Conservation (phyloP, 1,139 yeast genomes). For the Debaryomyces coudertii region DNA sequence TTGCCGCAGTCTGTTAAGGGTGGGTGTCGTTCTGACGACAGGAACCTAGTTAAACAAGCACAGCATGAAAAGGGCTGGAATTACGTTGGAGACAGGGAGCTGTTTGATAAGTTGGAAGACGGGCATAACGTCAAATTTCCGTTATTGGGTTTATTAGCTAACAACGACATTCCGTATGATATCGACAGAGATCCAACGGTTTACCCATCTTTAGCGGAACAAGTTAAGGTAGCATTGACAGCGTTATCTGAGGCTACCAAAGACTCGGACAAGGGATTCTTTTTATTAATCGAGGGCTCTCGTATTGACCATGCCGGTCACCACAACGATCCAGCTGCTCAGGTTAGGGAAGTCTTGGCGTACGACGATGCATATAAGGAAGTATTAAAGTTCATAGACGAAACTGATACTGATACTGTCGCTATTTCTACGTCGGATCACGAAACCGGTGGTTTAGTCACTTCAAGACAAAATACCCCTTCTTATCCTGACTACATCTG, state of each 20-base stretch:
- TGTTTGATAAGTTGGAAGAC: conserved; percentile 53
- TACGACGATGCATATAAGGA: conserved; percentile 76
- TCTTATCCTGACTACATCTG: conserved; percentile 60
- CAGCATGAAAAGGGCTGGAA: conserved; percentile 58
- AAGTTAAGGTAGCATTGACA: conserved; percentile 67
- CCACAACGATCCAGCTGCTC: conserved; percentile 86
- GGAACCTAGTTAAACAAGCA: conserved; percentile 67
- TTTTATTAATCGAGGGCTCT: conserved; percentile 81
- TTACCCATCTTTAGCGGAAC: conserved; percentile 76
- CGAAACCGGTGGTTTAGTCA: conserved; percentile 83
- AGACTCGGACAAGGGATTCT: conserved; percentile 76
- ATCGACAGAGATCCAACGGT: conserved; percentile 62
- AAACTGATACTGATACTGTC: conserved; percentile 68
- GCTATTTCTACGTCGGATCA: conserved; percentile 84
- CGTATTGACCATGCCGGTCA: conserved; percentile 94
- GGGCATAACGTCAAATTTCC: conserved; percentile 72
- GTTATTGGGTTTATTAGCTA: conserved; percentile 69
- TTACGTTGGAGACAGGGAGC: conserved; percentile 59
- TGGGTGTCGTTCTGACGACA: conserved; percentile 70
- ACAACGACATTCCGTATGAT: conserved; percentile 77
- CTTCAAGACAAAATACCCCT: conserved; percentile 70
- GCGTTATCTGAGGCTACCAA: conserved; percentile 66
- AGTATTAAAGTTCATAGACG: conserved; percentile 66
- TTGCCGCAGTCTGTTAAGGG: conserved; percentile 44
- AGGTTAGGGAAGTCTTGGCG: conserved; percentile 54